Base-by-base conservation (phyloP, 2,329 filamentous ascomycete genomes). In the Calonectria pseudoturangicola region DNA sequence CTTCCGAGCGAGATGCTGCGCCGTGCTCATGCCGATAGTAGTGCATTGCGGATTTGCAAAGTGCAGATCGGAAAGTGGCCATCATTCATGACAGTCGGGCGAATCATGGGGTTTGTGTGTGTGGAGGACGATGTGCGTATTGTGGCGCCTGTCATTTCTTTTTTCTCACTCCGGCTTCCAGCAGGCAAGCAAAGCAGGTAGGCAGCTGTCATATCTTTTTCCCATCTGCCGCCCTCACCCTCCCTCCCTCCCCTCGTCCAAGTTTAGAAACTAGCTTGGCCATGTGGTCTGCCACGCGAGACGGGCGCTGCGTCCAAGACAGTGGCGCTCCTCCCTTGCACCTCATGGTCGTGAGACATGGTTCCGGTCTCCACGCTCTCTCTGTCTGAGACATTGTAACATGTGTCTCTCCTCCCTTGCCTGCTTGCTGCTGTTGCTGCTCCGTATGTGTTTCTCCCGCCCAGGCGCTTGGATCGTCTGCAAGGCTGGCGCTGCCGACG, bases 401-500 rank as follows among this genome's bases (percentile, higher is more conserved):
- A n/a, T 47, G 51, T 36, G 30, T 66, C 25, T 9, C 63, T 36
- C 51, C 30, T 39, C 60, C 39, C 50, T 30, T 63, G 66, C 66
- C 45, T 27, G 3, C 28, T 8, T 62, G 28, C 66, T 62, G n/a
- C n/a, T 25, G 45, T 51, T 45, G 16, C 27, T 16, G 21, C 39
- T 18, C 48, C 43, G 48, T 62, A 18, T n/a, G 12, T 62, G 45
- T 60, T 43, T 54, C 30, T 21, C 43, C 68, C 51, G 63, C 56
- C 43, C 66, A 30, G 63, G 47, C 62, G 70, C 75, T 71, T 73
- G 70, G 77, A 75, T 79, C 72, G 51, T 62, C 77, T 71, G 70
- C 75, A 79, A 77, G 75, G 77, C 77, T 77, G 71, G 71, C 48
- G 47, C 71, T 71, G 64, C 66, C 30, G 63, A 70, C 41, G 64